phyloP scores from a whole-genome alignment of 257 asterid species.

The Ocimum tenuiflorum region DNA sequence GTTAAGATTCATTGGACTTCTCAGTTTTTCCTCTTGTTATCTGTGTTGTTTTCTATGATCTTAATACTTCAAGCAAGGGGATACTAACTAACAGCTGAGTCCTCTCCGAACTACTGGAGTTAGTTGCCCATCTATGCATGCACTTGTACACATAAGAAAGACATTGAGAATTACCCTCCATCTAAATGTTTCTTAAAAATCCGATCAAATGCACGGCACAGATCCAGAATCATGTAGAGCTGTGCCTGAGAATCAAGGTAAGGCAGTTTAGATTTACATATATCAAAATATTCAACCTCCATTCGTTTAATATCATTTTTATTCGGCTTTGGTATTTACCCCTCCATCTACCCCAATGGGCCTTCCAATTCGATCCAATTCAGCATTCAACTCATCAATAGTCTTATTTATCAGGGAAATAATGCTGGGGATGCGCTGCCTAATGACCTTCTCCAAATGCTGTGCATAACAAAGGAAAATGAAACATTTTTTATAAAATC shows the following conservation, averaged over 20 bases:
- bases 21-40: too few relatives aligned
- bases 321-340: conserved; percentile 44
- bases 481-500: conserved; percentile 4
- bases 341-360: conserved; percentile 92
- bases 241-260: conserved; percentile 61
- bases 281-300: background rate
- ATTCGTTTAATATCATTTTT: conserved; percentile 10
- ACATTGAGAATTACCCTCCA: conserved; percentile 67
- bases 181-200: conserved; percentile 81
- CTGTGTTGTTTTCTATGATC: too few relatives aligned
- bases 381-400: conserved; percentile 90
- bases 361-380: conserved; percentile 90
- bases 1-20: too few relatives aligned
- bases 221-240: conserved; percentile 80
- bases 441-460: conserved; percentile 91
- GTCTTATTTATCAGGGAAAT: conserved; percentile 81
- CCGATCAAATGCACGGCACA: conserved; percentile 96
- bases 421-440: conserved; percentile 94
- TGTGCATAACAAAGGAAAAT: conserved; percentile 27
- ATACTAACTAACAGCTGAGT: too few relatives aligned
- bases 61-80: too few relatives aligned
- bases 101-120: too few relatives aligned
- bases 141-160: conserved; percentile 5
- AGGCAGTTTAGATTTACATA: conserved; percentile 13
- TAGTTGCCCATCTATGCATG: too few relatives aligned